Evolutionary conservation across 2,329 filamentous ascomycete species (phyloP).

Genomic region (Diaporthe ilicicola): DNA sequence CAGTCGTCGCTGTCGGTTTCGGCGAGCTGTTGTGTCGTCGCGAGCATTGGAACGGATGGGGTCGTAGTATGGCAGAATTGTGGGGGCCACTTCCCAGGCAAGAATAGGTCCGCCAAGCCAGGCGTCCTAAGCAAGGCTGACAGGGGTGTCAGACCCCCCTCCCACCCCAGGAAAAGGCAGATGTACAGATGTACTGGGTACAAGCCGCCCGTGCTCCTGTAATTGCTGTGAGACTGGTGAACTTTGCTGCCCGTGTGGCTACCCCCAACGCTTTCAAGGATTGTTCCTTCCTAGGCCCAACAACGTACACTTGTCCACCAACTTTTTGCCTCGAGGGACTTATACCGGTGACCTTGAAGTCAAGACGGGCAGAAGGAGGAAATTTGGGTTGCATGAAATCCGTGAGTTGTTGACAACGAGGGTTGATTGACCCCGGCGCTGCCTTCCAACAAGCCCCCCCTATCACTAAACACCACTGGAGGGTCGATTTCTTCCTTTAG

Average conservation of each 20-base stretch:
- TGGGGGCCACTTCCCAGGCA: conserved; percentile 6
- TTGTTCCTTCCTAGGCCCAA: conserved; percentile 24
- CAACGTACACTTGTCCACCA: conserved; percentile 24
- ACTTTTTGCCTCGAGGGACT: conserved; percentile 10
- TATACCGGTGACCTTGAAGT: conserved; percentile 18
- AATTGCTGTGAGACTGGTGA: conserved; percentile 21
- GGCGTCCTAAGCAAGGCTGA: conserved; percentile 11
- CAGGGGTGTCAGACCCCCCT: conserved; percentile 8
- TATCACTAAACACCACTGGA: conserved; percentile 6
- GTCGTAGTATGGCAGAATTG: conserved; percentile 14
- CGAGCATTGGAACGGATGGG: conserved; percentile 24
- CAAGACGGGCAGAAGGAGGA: conserved; percentile 23
- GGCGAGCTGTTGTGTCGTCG: conserved; percentile 7
- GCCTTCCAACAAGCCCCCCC: background rate
- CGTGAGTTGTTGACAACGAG: conserved; percentile 18
- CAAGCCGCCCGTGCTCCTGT: background rate
- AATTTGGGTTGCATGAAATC: conserved; percentile 14
- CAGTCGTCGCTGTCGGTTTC: background rate
- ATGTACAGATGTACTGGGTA: conserved; percentile 1
- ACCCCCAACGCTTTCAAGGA: conserved; percentile 26
- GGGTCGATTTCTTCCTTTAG: conserved; percentile 3
- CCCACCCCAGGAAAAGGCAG: background rate
- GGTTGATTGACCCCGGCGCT: conserved; percentile 10
- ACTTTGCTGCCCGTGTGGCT: conserved; percentile 19
- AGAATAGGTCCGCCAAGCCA: conserved; percentile 3